Conservation (phyloP, 2,329 filamentous ascomycete genomes). For the Talaromyces sp. region DNA sequence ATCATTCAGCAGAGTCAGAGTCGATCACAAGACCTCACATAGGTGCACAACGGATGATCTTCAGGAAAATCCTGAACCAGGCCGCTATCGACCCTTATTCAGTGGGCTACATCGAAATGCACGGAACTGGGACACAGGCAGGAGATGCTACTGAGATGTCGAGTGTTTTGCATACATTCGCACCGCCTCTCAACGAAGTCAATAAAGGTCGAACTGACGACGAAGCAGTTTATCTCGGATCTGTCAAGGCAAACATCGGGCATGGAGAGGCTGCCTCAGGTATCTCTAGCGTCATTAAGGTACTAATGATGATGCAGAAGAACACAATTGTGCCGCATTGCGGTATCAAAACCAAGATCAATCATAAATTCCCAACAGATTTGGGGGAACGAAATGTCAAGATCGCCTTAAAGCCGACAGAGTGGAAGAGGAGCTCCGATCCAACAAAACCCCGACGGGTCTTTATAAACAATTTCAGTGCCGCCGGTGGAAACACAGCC, state of each 20-base stretch:
- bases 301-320: slow-evolving; percentile 6
- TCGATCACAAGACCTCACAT: slow-evolving; percentile 35
- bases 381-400: not conserved
- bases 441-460: slow-evolving; percentile 21
- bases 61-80: not conserved
- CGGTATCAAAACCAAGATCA: slow-evolving; percentile 9
- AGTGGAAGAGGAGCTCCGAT: not conserved
- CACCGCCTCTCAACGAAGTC: not conserved
- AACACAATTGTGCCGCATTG: slow-evolving; percentile 3
- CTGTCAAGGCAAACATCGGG: slow-evolving; percentile 37
- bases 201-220: slow-evolving; percentile 24
- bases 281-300: not conserved
- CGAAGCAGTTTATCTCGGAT: slow-evolving; percentile 39
- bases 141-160: slow-evolving; percentile 33
- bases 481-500: slow-evolving; percentile 60
- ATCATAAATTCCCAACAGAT: not conserved
- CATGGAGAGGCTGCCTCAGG: slow-evolving; percentile 38
- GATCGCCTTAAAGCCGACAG: not conserved
- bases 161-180: too few species aligned
- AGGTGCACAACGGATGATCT: slow-evolving; percentile 25
- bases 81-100: slow-evolving; percentile 18
- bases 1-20: slow-evolving; percentile 38
- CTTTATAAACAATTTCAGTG: slow-evolving; percentile 63
- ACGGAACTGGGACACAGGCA: slow-evolving; percentile 32
- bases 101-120: slow-evolving; percentile 32